Evolutionary conservation across 768 basidiomycete genomes (phyloP), one percentile per base, ranked within the genome.

Genomic region (Mycena maculata): DNA sequence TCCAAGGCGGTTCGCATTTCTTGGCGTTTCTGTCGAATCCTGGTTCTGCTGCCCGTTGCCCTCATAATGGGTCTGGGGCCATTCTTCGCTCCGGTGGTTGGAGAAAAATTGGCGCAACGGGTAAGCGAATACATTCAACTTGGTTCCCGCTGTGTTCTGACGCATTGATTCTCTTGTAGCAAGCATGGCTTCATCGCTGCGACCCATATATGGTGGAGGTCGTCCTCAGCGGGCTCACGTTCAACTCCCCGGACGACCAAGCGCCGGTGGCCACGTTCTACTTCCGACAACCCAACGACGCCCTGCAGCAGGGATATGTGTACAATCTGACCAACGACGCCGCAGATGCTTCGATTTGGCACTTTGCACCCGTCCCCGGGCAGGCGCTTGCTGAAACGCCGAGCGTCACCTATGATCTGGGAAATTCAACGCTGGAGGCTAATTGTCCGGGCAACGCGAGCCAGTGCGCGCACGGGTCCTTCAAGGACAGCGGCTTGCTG

Each of bases 11-110:
- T 56, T 47, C 42, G 13, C 4, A 28, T 28, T 22, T 15, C 28
- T n/a, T 30, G 47, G 38, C 47, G 44, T 8, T 27, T n/a, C 22
- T 42, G 5, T 18, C 38, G 49, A 20, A 22, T 58, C 22, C 16
- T 27, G 16, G 7, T 63, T 25, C 10, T 62, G 3, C 11, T 68
- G 18, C 53, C 60, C 15, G 3, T 63, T 13, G 31, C 67, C 0
- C 23, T 68, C 2, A 27, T 68, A 10, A 31, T 68, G 59, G 44
- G 45, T 18, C 48, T 68, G 3, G 67, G 61, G 1, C 67, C 67
- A 18, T 68, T 68, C 42, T 62, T 68, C 47, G 54, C 60, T 10
- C 67, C 67, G 7, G 16, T 50, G 4, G 18, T 58, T 13, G 60
- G 52, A 22, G 16, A 50, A 0, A 63, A 50, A 15, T 8, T 50